Percentiles rank a stretch among this genome's conserved stretches.
These are phyloP conservation scores for Aspergillus arachidicola DNA, from an alignment of 2,329 filamentous ascomycete species.

Conservation along the genomic window DNA sequence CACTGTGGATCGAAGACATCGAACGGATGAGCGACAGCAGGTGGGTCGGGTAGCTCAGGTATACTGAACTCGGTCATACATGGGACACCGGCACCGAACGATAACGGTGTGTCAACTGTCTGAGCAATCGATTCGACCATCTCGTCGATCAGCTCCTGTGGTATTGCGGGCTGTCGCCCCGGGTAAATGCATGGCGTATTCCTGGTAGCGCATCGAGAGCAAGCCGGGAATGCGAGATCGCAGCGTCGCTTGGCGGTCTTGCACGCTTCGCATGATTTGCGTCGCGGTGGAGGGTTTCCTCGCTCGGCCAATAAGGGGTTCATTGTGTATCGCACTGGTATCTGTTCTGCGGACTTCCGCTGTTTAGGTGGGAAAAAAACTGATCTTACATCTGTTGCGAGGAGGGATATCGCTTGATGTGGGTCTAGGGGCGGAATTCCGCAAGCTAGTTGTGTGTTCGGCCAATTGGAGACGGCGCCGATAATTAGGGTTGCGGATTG, in stretches of 20 bases:
- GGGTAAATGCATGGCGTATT: conserved; percentile 54
- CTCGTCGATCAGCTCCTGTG: background rate
- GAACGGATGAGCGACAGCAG: background rate
- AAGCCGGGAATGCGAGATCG: conserved; percentile 55
- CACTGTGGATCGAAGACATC: conserved; percentile 4
- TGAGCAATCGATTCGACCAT: background rate
- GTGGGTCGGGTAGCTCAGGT: background rate
- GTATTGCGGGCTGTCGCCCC: conserved; percentile 19
- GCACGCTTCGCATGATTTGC: conserved; percentile 61
- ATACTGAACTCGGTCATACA: background rate
- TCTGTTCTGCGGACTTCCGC: background rate
- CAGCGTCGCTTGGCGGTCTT: conserved; percentile 61
- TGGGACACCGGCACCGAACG: background rate
- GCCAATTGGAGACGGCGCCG: background rate
- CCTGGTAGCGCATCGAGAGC: conserved; percentile 55
- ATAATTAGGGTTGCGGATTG: background rate
- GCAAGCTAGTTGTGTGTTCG: conserved; percentile 1
- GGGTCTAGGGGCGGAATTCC: conserved; percentile 13
- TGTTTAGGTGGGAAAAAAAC: background rate
- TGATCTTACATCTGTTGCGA: background rate
- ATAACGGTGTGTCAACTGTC: background rate
- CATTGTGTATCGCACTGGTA: background rate
- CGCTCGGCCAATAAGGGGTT: conserved; percentile 36
- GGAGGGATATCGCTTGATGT: background rate
- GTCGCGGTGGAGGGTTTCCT: conserved; percentile 46